Evolutionary conservation across 441 rosid genomes (phyloP).

Genomic region (Brassica hybrid): DNA sequence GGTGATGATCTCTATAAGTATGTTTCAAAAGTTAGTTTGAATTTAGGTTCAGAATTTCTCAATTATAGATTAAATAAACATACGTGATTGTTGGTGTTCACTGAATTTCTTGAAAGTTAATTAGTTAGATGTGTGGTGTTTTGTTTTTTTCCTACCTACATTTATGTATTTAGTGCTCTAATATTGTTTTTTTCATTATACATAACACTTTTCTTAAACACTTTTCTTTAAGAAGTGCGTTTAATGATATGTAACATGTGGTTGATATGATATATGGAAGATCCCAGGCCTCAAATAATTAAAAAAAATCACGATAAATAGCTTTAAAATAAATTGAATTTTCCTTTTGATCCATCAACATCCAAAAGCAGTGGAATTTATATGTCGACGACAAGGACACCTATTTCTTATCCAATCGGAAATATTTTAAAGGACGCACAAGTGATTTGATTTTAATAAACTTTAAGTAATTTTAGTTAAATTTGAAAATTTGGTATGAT

Average conservation of each 20-base stretch:
- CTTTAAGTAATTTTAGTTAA: no score
- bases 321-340: no score
- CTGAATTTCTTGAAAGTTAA: not conserved
- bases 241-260: constrained; percentile 24
- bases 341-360: no score
- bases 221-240: constrained; percentile 25
- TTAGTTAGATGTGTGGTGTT: constrained; percentile 5
- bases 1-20: not conserved
- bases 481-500: no score
- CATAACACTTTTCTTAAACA: constrained; percentile 1
- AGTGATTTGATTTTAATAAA: no score
- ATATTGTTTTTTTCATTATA: constrained; percentile 17
- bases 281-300: constrained; percentile 12
- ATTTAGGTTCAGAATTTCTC: not conserved
- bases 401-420: no score
- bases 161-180: constrained; percentile 7
- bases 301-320: no score
- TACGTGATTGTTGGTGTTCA: not conserved
- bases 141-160: not conserved
- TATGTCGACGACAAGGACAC: no score
- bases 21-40: not conserved
- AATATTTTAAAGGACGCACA: no score
- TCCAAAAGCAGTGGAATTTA: no score
- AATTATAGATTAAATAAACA: not conserved
- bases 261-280: constrained; percentile 25